Percentiles rank a stretch among this genome's conserved stretches.
These are phyloP conservation scores for Fragilaria radians DNA, from an alignment of 108 stramenopile genomes.

Conservation along the genomic window DNA sequence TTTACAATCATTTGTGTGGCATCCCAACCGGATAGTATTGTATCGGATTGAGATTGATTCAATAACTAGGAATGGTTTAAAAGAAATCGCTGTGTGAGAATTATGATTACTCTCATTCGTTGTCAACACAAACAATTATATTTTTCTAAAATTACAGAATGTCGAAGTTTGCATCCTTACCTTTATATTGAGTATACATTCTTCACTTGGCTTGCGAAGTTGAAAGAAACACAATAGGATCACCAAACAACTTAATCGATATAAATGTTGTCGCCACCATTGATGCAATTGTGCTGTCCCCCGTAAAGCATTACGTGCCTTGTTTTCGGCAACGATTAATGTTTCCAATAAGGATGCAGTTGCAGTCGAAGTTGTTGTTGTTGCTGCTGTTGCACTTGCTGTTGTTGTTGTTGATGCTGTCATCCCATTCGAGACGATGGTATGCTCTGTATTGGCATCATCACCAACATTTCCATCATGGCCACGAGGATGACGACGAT, in stretches of 20 bases:
- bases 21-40: neutral
- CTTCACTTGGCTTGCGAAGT: neutral
- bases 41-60: too few relatives aligned
- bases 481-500: too few relatives aligned
- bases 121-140: neutral
- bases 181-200: neutral
- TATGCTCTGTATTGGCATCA: too few relatives aligned
- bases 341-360: neutral
- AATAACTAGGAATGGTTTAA: neutral
- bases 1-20: neutral
- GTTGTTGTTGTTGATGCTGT: neutral
- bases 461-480: too few relatives aligned
- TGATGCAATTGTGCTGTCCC: slow-evolving; percentile 2
- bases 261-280: slow-evolving; percentile 7
- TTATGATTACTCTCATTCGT: neutral
- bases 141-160: neutral
- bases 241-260: slow-evolving; percentile 1
- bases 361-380: neutral
- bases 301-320: neutral
- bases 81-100: neutral
- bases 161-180: neutral
- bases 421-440: too few relatives aligned
- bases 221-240: neutral
- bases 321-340: neutral
- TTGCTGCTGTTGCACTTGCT: neutral